Percentiles rank a stretch among this genome's conserved stretches.
Conservation (phyloP, 176 grass and related monocot species). For the Oryza coarctata region DNA sequence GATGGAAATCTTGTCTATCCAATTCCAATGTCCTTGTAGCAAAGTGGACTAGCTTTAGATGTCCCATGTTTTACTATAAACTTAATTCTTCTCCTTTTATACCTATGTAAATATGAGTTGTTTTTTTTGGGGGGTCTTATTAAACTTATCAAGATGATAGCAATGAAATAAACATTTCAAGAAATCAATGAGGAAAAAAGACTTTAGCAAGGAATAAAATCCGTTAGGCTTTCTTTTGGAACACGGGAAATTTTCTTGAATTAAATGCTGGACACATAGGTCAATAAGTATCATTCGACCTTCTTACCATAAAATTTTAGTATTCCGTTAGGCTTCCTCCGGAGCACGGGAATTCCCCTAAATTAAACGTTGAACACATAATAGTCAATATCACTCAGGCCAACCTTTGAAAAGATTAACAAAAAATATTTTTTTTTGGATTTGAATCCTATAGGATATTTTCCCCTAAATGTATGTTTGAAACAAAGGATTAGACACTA, state of each 20-base stretch:
- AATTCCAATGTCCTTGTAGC: neutral
- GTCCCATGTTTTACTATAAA: no score
- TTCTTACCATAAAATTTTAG: no score
- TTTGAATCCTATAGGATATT: no score
- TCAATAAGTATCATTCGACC: no score
- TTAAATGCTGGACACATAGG: neutral
- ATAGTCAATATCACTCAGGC: neutral
- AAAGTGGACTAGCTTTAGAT: neutral
- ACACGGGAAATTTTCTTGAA: neutral
- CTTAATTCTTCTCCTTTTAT: neutral
- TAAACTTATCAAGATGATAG: neutral
- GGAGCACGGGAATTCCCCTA: neutral
- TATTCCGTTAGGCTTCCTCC: no score
- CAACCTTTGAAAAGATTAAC: no score
- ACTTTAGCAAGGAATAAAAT: neutral
- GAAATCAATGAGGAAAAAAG: neutral
- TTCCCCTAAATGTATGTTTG: no score
- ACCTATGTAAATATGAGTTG: neutral
- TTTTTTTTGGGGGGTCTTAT: no score
- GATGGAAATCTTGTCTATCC: constrained; percentile 26
- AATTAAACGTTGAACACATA: neutral
- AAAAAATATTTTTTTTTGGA: no score
- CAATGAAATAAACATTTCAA: neutral
- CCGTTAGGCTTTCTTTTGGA: no score
- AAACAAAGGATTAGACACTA: no score